Evolutionary conservation across 2,329 filamentous ascomycete species (phyloP).

Genomic region (Xylaria sp.): DNA sequence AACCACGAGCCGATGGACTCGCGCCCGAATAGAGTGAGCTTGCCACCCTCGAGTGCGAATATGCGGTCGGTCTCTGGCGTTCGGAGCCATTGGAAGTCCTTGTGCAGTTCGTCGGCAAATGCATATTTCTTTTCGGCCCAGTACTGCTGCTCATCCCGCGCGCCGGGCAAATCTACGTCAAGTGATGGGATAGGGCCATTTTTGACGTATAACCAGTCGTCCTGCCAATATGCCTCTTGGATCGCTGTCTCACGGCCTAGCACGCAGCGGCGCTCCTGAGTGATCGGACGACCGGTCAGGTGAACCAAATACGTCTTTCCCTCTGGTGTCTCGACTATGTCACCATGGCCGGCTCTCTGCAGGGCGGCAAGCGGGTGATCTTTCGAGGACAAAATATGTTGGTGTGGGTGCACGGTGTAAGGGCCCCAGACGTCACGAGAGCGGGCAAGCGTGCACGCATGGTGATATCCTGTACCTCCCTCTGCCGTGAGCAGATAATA

Average conservation of each 20-base stretch:
- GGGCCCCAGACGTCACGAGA: slow-evolving; percentile 66
- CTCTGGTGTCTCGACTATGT: slow-evolving; percentile 64
- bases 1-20: slow-evolving; percentile 68
- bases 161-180: slow-evolving; percentile 60
- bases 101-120: slow-evolving; percentile 57
- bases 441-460: slow-evolving; percentile 69
- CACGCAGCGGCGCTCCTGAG: slow-evolving; percentile 62
- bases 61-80: slow-evolving; percentile 66
- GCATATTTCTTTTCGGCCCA: slow-evolving; percentile 62
- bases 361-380: slow-evolving; percentile 60
- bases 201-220: slow-evolving; percentile 72
- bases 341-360: slow-evolving; percentile 64
- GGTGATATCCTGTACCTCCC: slow-evolving; percentile 69
- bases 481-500: slow-evolving; percentile 70
- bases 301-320: slow-evolving; percentile 66
- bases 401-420: slow-evolving; percentile 68
- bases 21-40: slow-evolving; percentile 60
- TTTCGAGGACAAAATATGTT: slow-evolving; percentile 66
- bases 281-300: slow-evolving; percentile 61
- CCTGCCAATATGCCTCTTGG: slow-evolving; percentile 69
- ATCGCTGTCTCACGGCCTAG: slow-evolving; percentile 66
- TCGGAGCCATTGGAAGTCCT: slow-evolving; percentile 68
- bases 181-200: slow-evolving; percentile 65
- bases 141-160: slow-evolving; percentile 59
- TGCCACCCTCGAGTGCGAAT: slow-evolving; percentile 54